Evolutionary conservation across 2,329 filamentous ascomycete genomes (phyloP).

Genomic region (Diplodia sapinea): DNA sequence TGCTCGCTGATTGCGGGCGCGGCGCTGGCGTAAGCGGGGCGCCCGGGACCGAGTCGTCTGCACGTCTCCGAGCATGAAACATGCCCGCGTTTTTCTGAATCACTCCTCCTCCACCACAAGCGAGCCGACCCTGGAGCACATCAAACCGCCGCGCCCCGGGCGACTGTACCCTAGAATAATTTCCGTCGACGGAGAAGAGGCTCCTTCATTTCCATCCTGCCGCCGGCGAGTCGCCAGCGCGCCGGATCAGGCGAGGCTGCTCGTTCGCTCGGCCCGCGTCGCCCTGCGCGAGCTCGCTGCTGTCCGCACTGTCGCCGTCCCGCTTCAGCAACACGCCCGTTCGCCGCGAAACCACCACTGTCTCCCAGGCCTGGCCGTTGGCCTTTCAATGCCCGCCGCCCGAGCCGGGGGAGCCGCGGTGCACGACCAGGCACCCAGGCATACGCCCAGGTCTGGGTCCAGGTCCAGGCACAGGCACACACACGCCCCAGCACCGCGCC

Average conservation of each 20-base stretch:
- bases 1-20: slow-evolving; percentile 21
- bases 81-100: slow-evolving; percentile 26
- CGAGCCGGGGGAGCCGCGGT: slow-evolving; percentile 1
- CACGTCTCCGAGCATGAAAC: slow-evolving; percentile 30
- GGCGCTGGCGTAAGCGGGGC: slow-evolving; percentile 22
- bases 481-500: slow-evolving; percentile 10
- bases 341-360: slow-evolving; percentile 46
- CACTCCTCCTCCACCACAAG: slow-evolving; percentile 27
- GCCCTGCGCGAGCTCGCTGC: slow-evolving; percentile 13
- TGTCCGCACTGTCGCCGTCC: slow-evolving; percentile 28
- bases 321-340: slow-evolving; percentile 28
- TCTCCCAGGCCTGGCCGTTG: slow-evolving; percentile 38
- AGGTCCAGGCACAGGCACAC: not conserved
- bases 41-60: slow-evolving; percentile 22
- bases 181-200: slow-evolving; percentile 32
- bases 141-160: slow-evolving; percentile 30
- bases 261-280: slow-evolving; percentile 28
- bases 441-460: not conserved
- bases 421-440: not conserved
- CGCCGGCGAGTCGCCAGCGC: slow-evolving; percentile 27
- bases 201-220: slow-evolving; percentile 32
- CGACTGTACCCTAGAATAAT: slow-evolving; percentile 31
- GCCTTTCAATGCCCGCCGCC: slow-evolving; percentile 11
- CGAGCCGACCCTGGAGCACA: slow-evolving; percentile 31
- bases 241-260: slow-evolving; percentile 27